Conservation (phyloP, 2,329 filamentous ascomycete genomes). For the Cyphellophora europaea region DNA sequence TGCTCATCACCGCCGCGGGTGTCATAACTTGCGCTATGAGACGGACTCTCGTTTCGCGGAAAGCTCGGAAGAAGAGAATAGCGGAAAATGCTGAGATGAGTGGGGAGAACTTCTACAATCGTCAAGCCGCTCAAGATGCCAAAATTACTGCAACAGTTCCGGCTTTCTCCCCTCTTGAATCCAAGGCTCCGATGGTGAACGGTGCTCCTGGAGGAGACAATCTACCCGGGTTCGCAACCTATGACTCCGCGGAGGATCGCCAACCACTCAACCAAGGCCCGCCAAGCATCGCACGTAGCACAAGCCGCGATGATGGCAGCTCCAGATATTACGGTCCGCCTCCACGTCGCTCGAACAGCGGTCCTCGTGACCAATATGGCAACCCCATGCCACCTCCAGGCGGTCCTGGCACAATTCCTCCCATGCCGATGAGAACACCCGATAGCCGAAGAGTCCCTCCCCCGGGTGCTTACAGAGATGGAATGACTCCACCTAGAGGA, state of each 20-base stretch:
- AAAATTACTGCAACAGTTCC: constrained; percentile 33
- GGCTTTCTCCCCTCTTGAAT: constrained; percentile 33
- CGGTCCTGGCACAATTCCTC: constrained; percentile 18
- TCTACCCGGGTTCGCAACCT: constrained; percentile 38
- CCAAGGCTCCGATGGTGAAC: constrained; percentile 50
- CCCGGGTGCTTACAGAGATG: constrained; percentile 6
- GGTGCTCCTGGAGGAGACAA: constrained; percentile 45
- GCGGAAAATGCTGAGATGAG: constrained; percentile 96
- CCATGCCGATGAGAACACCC: constrained; percentile 9
- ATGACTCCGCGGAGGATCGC: constrained; percentile 20
- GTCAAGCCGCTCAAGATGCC: constrained; percentile 33
- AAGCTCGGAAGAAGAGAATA: constrained; percentile 85
- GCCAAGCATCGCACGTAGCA: neutral
- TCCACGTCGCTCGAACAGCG: neutral
- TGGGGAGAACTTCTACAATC: constrained; percentile 80
- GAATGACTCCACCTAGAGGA: constrained; percentile 20
- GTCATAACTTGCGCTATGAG: constrained; percentile 93
- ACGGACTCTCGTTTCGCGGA: constrained; percentile 78
- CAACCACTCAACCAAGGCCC: constrained; percentile 9
- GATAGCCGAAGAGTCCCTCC: constrained; percentile 9
- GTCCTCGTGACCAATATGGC: constrained; percentile 28
- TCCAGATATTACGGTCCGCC: constrained; percentile 19
- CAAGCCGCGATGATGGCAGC: constrained; percentile 18
- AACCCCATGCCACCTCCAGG: constrained; percentile 28
- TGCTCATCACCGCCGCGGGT: constrained; percentile 70